Evolutionary conservation across 2,329 filamentous ascomycete species (phyloP), one percentile per base, ranked within the genome.

Genomic region (Sclerotinia spermophila): DNA sequence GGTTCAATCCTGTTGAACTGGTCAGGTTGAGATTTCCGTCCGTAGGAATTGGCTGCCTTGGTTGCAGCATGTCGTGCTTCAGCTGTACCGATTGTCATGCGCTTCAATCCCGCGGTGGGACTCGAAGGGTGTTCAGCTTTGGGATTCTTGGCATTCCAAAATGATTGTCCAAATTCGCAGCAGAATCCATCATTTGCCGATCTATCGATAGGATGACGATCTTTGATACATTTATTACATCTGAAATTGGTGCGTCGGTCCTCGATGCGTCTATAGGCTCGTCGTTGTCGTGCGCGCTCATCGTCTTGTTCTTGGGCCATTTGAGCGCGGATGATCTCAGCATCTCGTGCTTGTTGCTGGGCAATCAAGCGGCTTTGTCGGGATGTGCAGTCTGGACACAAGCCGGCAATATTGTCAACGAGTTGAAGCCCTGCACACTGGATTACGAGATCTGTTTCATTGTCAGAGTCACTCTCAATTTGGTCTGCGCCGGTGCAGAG

Each of bases 111-210:
- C 30, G 44, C 48, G 51, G 19, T 40, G 27, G 27, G 51, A 44
- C 1, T 19, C 40, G 35, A 19, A 44, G 15, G 19, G 3, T 8
- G 33, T 24, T 33, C 30, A n/a, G 59, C 56, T 48, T 51, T 42
- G 11, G 33, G 38, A 7, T 13, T 30, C n/a, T 42, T 27, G 40
- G 30, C 45, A 38, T 58, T 11, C 61, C 65, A 73, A 53, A 73
- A 72, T 4, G 62, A 68, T 13, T 61, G 10, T 17, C 73, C 72
- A 33, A 71, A 68, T 7, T 71, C 68, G 60, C 74, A 74, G 48
- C 75, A 75, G 11, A 73, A 56, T 55, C 74, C 73, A 3, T 51
- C 62, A 53, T 75, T 73, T 8, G n/a, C 64, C 2, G 48, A 61
- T 17, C 38, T 58, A 15, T 61, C 40, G 21, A 55, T 42, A 1